phyloP scores from a whole-genome alignment of 176 grass and related monocot species.

The Musa troglodytarum region DNA sequence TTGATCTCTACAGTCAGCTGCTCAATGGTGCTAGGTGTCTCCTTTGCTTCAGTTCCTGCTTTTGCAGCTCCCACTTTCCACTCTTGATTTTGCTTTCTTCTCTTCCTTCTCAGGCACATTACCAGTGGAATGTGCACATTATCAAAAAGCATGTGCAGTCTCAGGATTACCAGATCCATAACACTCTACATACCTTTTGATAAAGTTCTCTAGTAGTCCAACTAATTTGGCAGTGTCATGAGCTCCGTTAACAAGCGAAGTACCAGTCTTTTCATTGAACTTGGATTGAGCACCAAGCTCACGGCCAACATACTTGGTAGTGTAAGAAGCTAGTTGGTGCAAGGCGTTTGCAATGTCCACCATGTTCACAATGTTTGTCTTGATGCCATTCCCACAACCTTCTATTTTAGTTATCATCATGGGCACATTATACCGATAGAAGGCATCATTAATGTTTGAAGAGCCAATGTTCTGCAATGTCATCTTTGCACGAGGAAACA shows the following conservation, averaged over 20 bases:
- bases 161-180: constrained; percentile 71
- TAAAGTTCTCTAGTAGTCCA: constrained; percentile 73
- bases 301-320: constrained; percentile 62
- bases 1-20: constrained; percentile 39
- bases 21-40: background rate
- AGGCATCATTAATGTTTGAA: constrained; percentile 79
- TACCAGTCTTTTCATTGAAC: constrained; percentile 56
- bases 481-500: constrained; percentile 29
- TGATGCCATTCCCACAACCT: constrained; percentile 61
- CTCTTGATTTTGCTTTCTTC: background rate
- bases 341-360: constrained; percentile 69
- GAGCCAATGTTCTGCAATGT: constrained; percentile 80
- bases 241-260: constrained; percentile 54
- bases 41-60: background rate
- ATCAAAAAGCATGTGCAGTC: constrained; percentile 36
- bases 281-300: constrained; percentile 61
- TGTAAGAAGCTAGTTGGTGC: constrained; percentile 58
- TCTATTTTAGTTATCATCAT: constrained; percentile 73
- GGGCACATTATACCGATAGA: constrained; percentile 95
- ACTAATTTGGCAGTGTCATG: constrained; percentile 77
- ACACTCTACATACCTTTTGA: constrained; percentile 80
- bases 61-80: background rate
- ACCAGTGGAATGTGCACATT: constrained; percentile 35
- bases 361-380: constrained; percentile 85
- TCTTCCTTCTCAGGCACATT: constrained; percentile 30